phyloP scores from a whole-genome alignment of 495 filamentous ascomycete species.

The Penicillium coprophilum region DNA sequence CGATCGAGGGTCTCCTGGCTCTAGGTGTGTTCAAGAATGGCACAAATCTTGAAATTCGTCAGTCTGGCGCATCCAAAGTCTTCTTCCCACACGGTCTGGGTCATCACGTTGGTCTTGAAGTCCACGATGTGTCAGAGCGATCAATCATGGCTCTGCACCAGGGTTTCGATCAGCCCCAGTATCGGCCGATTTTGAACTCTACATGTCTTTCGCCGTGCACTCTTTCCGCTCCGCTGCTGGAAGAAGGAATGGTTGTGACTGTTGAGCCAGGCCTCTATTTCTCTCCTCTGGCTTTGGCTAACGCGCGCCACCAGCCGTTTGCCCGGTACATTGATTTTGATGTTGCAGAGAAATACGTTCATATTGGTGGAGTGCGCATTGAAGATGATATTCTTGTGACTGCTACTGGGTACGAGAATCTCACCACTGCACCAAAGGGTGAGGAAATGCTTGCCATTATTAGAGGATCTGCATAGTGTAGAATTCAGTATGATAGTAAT shows the following conservation, averaged over 20 bases:
- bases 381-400: conserved; percentile 91
- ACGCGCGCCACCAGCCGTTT: conserved; percentile 62
- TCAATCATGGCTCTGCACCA: conserved; percentile 42
- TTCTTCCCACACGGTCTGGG: conserved; percentile 94
- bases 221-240: conserved; percentile 47
- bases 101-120: conserved; percentile 87
- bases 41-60: conserved; percentile 60
- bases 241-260: conserved; percentile 76
- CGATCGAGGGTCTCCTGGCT: conserved; percentile 63
- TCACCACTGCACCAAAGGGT: conserved; percentile 82
- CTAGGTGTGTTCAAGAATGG: conserved; percentile 65
- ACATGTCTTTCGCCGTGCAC: conserved; percentile 31
- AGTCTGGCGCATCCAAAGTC: conserved; percentile 65
- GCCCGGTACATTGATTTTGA: conserved; percentile 74
- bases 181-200: conserved; percentile 26
- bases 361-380: conserved; percentile 84
- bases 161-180: conserved; percentile 21
- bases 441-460: conserved; percentile 66
- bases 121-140: conserved; percentile 71
- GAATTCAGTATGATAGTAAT: background rate
- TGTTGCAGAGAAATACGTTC: conserved; percentile 68
- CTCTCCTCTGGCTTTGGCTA: conserved; percentile 80
- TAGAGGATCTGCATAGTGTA: conserved; percentile 22
- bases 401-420: conserved; percentile 70
- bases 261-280: conserved; percentile 93